Conservation (phyloP, 345 rosid species). For the Murraya koenigii region DNA sequence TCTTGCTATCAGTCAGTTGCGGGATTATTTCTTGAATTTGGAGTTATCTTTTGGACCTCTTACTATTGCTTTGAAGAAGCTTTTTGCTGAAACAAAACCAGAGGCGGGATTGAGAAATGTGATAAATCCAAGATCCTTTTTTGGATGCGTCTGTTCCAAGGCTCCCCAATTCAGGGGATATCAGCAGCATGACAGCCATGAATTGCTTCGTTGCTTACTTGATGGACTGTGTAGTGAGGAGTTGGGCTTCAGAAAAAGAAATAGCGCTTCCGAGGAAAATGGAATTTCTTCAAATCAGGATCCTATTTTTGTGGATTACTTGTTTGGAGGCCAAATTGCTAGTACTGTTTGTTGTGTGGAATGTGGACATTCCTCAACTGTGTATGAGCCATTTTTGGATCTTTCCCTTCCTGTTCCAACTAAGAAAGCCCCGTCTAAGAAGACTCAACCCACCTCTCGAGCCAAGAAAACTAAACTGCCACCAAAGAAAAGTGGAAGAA, state of each 20-base stretch:
- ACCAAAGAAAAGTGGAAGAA: constrained; percentile 55
- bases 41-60: constrained; percentile 59
- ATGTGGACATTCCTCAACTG: constrained; percentile 85
- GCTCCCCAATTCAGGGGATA: constrained; percentile 93
- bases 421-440: constrained; percentile 68
- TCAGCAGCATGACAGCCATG: constrained; percentile 98
- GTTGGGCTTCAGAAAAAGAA: constrained; percentile 46
- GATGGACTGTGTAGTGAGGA: constrained; percentile 86
- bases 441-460: constrained; percentile 48
- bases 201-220: constrained; percentile 80
- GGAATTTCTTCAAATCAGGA: constrained; percentile 32
- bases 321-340: constrained; percentile 85
- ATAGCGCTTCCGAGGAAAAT: constrained; percentile 31
- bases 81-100: constrained; percentile 61
- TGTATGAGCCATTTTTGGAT: constrained; percentile 88
- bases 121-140: constrained; percentile 70
- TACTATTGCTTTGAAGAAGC: constrained; percentile 64
- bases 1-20: constrained; percentile 59
- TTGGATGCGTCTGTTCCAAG: constrained; percentile 63
- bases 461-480: constrained; percentile 67
- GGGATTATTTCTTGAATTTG: constrained; percentile 49
- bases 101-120: constrained; percentile 56
- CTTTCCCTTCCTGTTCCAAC: constrained; percentile 90
- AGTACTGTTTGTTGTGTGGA: constrained; percentile 85
- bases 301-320: constrained; percentile 65